A percentile compares a stretch with the other conserved stretches of the same genome.
These are phyloP conservation scores for Phytophthora tentaculata DNA, from an alignment of 352 stramenopile genomes.

Conservation along the genomic window DNA sequence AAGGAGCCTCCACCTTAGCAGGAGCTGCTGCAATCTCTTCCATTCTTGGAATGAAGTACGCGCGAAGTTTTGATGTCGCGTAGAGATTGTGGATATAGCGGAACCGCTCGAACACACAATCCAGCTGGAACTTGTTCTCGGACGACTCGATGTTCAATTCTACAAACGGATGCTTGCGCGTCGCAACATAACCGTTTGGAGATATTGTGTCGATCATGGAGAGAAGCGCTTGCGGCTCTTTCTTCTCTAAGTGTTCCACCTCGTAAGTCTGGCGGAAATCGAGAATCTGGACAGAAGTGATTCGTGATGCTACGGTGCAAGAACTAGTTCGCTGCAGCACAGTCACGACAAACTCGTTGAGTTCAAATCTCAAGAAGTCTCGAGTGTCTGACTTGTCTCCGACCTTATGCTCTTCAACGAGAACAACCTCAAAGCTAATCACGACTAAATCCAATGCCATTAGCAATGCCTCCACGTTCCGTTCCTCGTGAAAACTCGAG, in stretches of 20 bases:
- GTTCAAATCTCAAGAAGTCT: slow-evolving; percentile 75
- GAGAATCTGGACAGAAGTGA: slow-evolving; percentile 68
- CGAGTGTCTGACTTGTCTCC: slow-evolving; percentile 42
- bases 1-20: slow-evolving; percentile 6
- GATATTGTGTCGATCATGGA: slow-evolving; percentile 29
- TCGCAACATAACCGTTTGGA: slow-evolving; percentile 11
- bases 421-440: slow-evolving; percentile 56
- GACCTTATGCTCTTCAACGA: slow-evolving; percentile 38
- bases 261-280: slow-evolving; percentile 61
- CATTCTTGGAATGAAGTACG: slow-evolving; percentile 54
- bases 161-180: slow-evolving; percentile 42
- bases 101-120: slow-evolving; percentile 67
- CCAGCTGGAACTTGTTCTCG: slow-evolving; percentile 59
- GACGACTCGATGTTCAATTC: slow-evolving; percentile 65
- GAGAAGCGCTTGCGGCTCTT: slow-evolving; percentile 35
- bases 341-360: slow-evolving; percentile 68
- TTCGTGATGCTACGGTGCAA: slow-evolving; percentile 60
- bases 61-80: slow-evolving; percentile 64
- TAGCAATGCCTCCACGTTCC: slow-evolving; percentile 60
- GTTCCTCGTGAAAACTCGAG: slow-evolving; percentile 49
- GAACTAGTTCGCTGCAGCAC: slow-evolving; percentile 65
- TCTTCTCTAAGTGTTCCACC: slow-evolving; percentile 16
- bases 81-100: slow-evolving; percentile 78
- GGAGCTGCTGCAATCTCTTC: slow-evolving; percentile 2
- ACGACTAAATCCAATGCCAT: slow-evolving; percentile 74